Evolutionary conservation across 2,329 filamentous ascomycete genomes (phyloP).

Genomic region (Xylaria sp.): DNA sequence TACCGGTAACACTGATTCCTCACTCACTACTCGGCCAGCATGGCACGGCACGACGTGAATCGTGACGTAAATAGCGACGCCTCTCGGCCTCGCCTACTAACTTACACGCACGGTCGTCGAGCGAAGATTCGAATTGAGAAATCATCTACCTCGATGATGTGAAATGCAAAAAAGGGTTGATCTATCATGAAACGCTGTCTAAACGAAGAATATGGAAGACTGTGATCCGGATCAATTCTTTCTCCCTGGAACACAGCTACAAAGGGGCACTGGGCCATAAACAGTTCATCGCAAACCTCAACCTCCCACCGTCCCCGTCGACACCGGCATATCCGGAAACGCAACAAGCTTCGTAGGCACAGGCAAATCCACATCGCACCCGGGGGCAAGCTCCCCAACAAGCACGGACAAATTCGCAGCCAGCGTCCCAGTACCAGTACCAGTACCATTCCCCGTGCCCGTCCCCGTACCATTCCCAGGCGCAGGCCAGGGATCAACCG

Average conservation of each 20-base stretch:
- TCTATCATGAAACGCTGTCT: conserved; percentile 6
- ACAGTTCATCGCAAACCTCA: neutral
- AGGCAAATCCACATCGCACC: conserved; percentile 6
- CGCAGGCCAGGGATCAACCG: conserved; percentile 41
- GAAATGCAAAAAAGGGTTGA: neutral
- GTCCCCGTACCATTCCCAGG: too few species aligned
- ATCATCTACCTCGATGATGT: conserved; percentile 2
- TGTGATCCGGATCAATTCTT: neutral
- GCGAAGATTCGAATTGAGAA: neutral
- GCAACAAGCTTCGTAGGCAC: conserved; percentile 31
- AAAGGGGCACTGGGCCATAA: neutral
- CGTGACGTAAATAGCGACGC: neutral
- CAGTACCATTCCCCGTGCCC: too few species aligned
- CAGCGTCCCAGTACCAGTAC: conserved; percentile 34
- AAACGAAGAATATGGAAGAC: neutral
- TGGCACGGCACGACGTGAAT: neutral
- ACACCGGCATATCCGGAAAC: conserved; percentile 2
- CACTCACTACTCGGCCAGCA: neutral
- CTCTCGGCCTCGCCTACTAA: neutral
- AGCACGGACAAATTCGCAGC: conserved; percentile 28
- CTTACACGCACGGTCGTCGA: neutral
- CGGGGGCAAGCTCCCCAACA: conserved; percentile 20
- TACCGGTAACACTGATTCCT: conserved; percentile 2
- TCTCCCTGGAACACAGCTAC: neutral
- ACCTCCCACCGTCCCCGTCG: neutral